A percentile compares a stretch with the other conserved stretches of the same genome.
Conservation (phyloP, 208 protist species). For the Trypanosoma lewisi region DNA sequence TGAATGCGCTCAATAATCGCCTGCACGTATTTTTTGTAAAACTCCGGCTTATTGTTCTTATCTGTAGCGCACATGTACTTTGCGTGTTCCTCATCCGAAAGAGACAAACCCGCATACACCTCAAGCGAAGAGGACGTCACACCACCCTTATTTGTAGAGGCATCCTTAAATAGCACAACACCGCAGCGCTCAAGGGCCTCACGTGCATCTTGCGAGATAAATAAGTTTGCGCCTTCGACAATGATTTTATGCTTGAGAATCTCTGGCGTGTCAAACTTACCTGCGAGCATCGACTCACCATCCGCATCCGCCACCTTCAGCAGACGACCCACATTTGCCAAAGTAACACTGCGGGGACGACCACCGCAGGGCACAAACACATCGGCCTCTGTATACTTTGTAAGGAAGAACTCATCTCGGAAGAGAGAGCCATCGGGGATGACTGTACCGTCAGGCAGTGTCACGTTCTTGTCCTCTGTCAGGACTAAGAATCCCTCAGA, state of each 20-base stretch:
- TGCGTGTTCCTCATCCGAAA: slow-evolving; percentile 91
- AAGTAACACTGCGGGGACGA: slow-evolving; percentile 92
- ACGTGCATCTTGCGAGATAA: slow-evolving; percentile 94
- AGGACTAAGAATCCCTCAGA: slow-evolving; percentile 91
- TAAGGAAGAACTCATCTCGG: slow-evolving; percentile 94
- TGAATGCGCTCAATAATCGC: slow-evolving; percentile 85
- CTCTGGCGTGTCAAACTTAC: slow-evolving; percentile 42
- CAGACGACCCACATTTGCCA: slow-evolving; percentile 90
- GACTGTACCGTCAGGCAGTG: slow-evolving; percentile 80
- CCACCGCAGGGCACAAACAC: slow-evolving; percentile 97
- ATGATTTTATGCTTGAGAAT: slow-evolving; percentile 92
- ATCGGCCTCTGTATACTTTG: slow-evolving; percentile 79
- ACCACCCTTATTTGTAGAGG: slow-evolving; percentile 96
- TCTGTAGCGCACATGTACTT: slow-evolving; percentile 88
- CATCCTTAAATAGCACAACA: slow-evolving; percentile 90
- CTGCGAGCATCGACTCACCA: slow-evolving; percentile 63
- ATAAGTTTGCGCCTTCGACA: slow-evolving; percentile 97
- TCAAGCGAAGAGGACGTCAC: slow-evolving; percentile 97
- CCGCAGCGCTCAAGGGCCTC: slow-evolving; percentile 88
- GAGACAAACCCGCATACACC: slow-evolving; percentile 92
- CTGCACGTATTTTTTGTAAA: slow-evolving; percentile 92
- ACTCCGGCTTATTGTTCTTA: slow-evolving; percentile 64
- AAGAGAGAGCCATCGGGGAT: slow-evolving; percentile 75
- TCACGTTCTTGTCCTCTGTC: slow-evolving; percentile 84
- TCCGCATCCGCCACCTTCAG: slow-evolving; percentile 63